Conservation (phyloP, 108 stramenopile species). For the Cyclotella choctawhatcheeana region DNA sequence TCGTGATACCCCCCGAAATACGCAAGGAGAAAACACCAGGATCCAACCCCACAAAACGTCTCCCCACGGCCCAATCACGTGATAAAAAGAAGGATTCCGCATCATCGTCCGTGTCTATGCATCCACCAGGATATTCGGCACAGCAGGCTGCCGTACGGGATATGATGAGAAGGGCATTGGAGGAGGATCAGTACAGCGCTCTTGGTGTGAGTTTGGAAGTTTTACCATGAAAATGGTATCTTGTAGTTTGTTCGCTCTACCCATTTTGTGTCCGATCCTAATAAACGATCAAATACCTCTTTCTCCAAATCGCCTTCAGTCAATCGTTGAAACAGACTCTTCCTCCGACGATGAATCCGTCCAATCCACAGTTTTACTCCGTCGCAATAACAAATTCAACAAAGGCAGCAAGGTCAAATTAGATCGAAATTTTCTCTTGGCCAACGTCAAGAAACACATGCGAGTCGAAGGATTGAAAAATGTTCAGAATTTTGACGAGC, state of each 20-base stretch:
- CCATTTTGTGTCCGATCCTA: too few species aligned
- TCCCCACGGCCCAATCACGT: constrained; percentile 17
- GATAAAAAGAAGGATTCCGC: constrained; percentile 18
- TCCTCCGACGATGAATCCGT: constrained; percentile 49
- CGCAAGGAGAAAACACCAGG: constrained; percentile 5
- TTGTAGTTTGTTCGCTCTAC: too few species aligned
- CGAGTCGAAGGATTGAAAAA: constrained; percentile 44
- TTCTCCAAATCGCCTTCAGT: background rate
- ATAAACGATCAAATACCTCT: too few species aligned
- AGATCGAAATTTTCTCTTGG: constrained; percentile 37
- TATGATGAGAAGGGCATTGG: constrained; percentile 84
- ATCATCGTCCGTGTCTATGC: background rate
- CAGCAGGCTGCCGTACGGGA: constrained; percentile 83
- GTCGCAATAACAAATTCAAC: background rate
- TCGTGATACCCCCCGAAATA: too few species aligned
- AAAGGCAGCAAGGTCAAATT: constrained; percentile 8
- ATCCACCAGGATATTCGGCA: constrained; percentile 45
- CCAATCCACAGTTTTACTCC: background rate
- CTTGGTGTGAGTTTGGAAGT: constrained; percentile 59
- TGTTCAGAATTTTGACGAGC: constrained; percentile 34
- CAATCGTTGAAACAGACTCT: constrained; percentile 60
- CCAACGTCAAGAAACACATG: constrained; percentile 33
- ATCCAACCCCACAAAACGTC: constrained; percentile 14
- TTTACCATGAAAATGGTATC: constrained; percentile 27
- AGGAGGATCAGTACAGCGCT: constrained; percentile 88